Evolutionary conservation across 2,329 filamentous ascomycete genomes (phyloP).

Genomic region (Lithohypha guttulata): DNA sequence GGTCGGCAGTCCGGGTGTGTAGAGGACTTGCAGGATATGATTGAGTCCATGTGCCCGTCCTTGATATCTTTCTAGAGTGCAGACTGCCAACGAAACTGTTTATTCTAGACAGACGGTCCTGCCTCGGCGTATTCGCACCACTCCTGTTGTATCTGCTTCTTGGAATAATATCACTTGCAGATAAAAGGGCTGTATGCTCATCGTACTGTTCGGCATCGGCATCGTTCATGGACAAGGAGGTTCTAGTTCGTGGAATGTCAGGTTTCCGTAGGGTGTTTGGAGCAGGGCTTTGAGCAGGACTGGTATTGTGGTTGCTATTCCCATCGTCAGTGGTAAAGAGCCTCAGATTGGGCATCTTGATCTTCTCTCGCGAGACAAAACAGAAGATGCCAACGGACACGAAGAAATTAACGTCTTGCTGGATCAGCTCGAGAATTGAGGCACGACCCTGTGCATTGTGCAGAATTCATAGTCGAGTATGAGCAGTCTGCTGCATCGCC

Average conservation of each 20-base stretch:
- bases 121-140: constrained; percentile 8
- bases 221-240: constrained; percentile 4
- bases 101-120: constrained; percentile 18
- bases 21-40: constrained; percentile 6
- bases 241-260: not conserved
- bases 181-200: constrained; percentile 15
- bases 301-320: not conserved
- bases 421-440: too few species aligned
- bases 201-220: constrained; percentile 1
- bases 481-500: too few species aligned
- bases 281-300: not conserved
- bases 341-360: constrained; percentile 3
- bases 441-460: too few species aligned
- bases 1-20: constrained; percentile 5
- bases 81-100: constrained; percentile 17
- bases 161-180: constrained; percentile 6
- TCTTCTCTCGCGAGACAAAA: too few species aligned
- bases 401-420: too few species aligned
- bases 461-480: too few species aligned
- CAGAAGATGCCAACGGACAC: too few species aligned
- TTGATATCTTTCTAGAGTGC: constrained; percentile 13
- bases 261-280: not conserved
- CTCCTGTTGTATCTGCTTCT: not conserved
- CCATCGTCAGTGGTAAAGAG: not conserved
- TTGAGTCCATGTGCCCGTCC: constrained; percentile 11